These are phyloP conservation scores for Skeletonema potamos DNA, from an alignment of 108 stramenopile genomes.

Conservation along the genomic window DNA sequence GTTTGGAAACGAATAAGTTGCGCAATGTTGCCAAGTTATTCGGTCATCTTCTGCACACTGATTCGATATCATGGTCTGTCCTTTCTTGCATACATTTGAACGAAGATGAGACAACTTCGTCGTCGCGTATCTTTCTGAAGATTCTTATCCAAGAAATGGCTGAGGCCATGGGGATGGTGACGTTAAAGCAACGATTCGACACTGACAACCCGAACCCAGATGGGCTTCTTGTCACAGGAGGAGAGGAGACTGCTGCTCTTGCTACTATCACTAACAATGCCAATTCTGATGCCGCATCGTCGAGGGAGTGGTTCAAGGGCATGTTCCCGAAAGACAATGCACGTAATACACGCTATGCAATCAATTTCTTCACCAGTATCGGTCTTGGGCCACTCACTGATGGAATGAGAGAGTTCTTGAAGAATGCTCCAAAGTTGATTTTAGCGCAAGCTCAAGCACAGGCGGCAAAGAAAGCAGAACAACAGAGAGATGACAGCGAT, in stretches of 20 bases:
- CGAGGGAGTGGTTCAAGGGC: constrained; percentile 82
- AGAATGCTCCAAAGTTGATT: constrained; percentile 90
- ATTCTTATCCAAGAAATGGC: constrained; percentile 96
- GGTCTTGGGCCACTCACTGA: constrained; percentile 98
- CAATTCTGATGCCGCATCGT: constrained; percentile 38
- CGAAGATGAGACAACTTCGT: constrained; percentile 97
- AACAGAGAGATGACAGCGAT: constrained; percentile 54
- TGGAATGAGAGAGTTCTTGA: constrained; percentile 91
- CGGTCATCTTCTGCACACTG: constrained; percentile 96
- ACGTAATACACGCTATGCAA: constrained; percentile 96
- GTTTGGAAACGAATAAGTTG: constrained; percentile 98
- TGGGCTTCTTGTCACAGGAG: constrained; percentile 6
- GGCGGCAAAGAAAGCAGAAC: constrained; percentile 53
- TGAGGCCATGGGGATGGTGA: constrained; percentile 92
- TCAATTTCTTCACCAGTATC: constrained; percentile 98
- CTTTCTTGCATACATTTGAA: constrained; percentile 88
- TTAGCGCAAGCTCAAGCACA: constrained; percentile 71
- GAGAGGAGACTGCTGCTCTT: constrained; percentile 16
- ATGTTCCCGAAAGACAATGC: constrained; percentile 97
- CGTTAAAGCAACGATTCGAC: constrained; percentile 86
- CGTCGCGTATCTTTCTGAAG: constrained; percentile 98
- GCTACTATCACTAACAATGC: neutral
- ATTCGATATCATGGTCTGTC: constrained; percentile 96
- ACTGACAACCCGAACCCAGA: constrained; percentile 65
- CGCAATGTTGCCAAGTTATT: constrained; percentile 99